phyloP scores from a whole-genome alignment of 345 rosid genomes.

The Nephelium lappaceum region DNA sequence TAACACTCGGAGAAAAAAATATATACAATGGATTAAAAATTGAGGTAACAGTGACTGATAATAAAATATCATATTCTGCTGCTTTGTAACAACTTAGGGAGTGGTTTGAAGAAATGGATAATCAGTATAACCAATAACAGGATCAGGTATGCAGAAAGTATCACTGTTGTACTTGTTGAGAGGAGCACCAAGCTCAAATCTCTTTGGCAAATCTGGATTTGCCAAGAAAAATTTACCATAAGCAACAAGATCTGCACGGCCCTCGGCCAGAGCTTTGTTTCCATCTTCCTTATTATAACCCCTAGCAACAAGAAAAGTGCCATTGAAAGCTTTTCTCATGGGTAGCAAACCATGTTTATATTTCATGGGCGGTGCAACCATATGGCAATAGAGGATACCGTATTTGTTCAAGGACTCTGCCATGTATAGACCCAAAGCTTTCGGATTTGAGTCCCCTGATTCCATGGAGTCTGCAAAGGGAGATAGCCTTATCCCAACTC shows the following conservation, averaged over 20 bases:
- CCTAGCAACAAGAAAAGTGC: conserved; percentile 64
- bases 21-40: too few relatives aligned
- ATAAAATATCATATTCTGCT: not conserved
- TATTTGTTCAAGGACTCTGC: conserved; percentile 57
- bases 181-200: conserved; percentile 61
- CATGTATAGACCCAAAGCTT: conserved; percentile 64
- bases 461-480: conserved; percentile 56
- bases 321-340: conserved; percentile 68
- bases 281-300: conserved; percentile 60
- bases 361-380: conserved; percentile 68
- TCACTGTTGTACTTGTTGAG: conserved; percentile 52
- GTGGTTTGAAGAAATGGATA: conserved; percentile 58
- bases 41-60: too few relatives aligned
- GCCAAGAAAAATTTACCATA: conserved; percentile 65
- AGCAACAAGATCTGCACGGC: conserved; percentile 57
- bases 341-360: conserved; percentile 45
- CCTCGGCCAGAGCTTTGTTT: conserved; percentile 46
- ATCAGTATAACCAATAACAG: conserved; percentile 66
- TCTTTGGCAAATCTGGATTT: conserved; percentile 71
- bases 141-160: conserved; percentile 56
- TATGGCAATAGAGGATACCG: conserved; percentile 65
- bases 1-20: too few relatives aligned
- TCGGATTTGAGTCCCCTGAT: conserved; percentile 62
- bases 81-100: not conserved
- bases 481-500: conserved; percentile 71